Evolutionary conservation across 441 rosid genomes (phyloP).

Genomic region (Metrosideros polymorpha): DNA sequence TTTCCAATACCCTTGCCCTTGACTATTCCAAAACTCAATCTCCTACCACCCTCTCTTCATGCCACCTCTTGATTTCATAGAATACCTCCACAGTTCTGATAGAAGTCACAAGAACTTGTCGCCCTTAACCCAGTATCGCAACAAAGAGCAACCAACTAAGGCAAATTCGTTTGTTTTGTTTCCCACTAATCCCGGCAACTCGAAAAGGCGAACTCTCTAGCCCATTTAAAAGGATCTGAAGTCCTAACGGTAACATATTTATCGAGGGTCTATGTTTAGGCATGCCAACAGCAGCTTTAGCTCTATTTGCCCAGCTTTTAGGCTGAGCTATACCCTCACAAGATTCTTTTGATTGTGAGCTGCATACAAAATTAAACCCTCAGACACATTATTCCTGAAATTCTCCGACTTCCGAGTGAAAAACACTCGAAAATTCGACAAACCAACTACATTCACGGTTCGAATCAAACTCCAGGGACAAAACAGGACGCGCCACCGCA

Average conservation of each 20-base stretch:
- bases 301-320: background rate
- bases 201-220: background rate
- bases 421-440: background rate
- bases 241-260: background rate
- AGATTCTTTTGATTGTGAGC: background rate
- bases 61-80: background rate
- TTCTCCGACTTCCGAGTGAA: background rate
- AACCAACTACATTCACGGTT: background rate
- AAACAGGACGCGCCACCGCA: background rate
- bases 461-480: background rate
- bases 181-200: background rate
- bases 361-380: background rate
- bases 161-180: background rate
- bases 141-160: background rate
- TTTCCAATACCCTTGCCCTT: background rate
- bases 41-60: background rate
- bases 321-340: background rate
- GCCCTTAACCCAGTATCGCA: background rate
- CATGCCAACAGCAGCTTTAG: background rate
- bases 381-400: background rate
- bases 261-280: background rate
- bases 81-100: background rate
- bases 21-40: background rate
- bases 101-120: background rate
- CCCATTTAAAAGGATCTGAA: background rate